These are phyloP conservation scores for Sordariomycetes sp. DNA, from an alignment of 2,329 filamentous ascomycete species.

Conservation along the genomic window DNA sequence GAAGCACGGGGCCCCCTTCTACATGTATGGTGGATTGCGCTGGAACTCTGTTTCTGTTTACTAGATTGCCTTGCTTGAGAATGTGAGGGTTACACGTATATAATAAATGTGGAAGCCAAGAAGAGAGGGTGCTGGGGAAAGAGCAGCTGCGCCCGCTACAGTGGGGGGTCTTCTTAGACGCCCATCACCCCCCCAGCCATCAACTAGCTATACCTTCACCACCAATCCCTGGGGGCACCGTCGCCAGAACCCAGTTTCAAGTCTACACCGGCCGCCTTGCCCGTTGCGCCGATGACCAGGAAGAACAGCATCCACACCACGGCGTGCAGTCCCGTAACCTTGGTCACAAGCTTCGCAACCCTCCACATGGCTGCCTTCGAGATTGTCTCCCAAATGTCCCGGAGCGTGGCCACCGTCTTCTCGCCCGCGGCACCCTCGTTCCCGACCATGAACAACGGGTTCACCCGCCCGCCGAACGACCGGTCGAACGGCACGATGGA, in stretches of 20 bases:
- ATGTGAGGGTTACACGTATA: background rate
- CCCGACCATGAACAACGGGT: constrained; percentile 29
- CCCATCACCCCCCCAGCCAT: background rate
- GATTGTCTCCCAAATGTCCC: constrained; percentile 73
- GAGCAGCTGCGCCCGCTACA: background rate
- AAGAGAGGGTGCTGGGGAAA: background rate
- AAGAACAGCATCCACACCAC: background rate
- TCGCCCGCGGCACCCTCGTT: constrained; percentile 25
- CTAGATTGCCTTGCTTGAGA: background rate
- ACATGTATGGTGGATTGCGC: background rate
- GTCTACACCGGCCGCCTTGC: background rate
- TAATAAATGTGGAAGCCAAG: background rate
- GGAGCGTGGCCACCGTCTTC: constrained; percentile 57
- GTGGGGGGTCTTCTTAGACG: background rate
- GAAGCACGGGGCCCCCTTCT: background rate
- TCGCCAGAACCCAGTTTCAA: background rate
- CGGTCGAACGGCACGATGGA: constrained; percentile 87
- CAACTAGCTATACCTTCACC: background rate
- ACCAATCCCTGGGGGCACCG: background rate
- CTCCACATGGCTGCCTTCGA: constrained; percentile 61
- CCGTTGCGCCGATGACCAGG: background rate
- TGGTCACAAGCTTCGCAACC: constrained; percentile 45
- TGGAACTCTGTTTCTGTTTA: background rate
- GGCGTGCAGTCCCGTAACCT: constrained; percentile 1
- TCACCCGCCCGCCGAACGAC: constrained; percentile 66